Percentiles rank a stretch among this genome's conserved stretches.
These are phyloP conservation scores for Eleusine coracana DNA, from an alignment of 176 grass and related monocot genomes.

Conservation along the genomic window DNA sequence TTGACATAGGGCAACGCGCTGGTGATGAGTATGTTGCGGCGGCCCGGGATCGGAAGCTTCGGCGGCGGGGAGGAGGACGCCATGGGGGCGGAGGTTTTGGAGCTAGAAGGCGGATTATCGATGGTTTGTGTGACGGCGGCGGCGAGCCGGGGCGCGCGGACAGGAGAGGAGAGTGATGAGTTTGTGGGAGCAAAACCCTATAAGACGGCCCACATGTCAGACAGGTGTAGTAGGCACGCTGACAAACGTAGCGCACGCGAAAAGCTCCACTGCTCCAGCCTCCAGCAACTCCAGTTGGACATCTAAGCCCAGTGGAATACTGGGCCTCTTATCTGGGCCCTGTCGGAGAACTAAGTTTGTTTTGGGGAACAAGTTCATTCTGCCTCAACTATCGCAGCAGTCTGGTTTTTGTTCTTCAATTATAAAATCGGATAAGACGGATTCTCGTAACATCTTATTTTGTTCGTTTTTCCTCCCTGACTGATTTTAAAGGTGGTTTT, in stretches of 20 bases:
- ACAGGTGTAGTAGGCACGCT: not conserved
- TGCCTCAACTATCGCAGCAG: too few relatives aligned
- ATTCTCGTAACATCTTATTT: too few relatives aligned
- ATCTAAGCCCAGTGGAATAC: not conserved
- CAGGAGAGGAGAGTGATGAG: not conserved
- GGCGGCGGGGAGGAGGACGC: conserved; percentile 31
- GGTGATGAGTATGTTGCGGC: conserved; percentile 83
- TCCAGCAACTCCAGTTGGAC: not conserved
- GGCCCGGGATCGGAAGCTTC: conserved; percentile 68
- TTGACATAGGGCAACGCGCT: conserved; percentile 86
- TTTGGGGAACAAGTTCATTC: too few relatives aligned
- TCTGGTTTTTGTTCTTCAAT: too few relatives aligned
- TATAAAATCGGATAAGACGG: too few relatives aligned
- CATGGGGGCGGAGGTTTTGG: conserved; percentile 25
- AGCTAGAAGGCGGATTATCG: conserved; percentile 28
- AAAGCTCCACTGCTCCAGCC: too few relatives aligned
- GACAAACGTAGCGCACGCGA: too few relatives aligned
- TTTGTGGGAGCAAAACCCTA: not conserved
- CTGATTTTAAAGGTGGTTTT: too few relatives aligned
- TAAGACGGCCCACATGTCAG: not conserved
- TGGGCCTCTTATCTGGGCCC: not conserved
- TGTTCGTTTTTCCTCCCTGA: too few relatives aligned
- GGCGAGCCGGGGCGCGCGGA: not conserved
- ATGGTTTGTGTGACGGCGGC: not conserved
- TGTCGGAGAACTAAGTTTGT: too few relatives aligned